Base-by-base conservation (phyloP, 371 early-diverging fungal genomes). In the Dinochytrium kinnereticum region DNA sequence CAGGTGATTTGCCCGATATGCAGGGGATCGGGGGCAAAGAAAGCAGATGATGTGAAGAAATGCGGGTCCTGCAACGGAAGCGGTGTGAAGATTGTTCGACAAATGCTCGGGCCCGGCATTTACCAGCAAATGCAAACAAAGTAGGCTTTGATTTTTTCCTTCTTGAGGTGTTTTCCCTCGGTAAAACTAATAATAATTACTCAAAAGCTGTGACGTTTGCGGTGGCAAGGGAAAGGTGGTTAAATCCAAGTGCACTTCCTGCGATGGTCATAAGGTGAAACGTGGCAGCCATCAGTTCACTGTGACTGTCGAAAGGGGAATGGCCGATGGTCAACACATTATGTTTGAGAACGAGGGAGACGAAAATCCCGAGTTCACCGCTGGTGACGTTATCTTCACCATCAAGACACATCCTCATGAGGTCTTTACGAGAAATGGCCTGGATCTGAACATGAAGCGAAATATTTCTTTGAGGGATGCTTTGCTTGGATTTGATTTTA, bases 1-100 rank as follows among this genome's bases (percentile, higher is more conserved):
- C 96, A 97, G 82, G 87, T 92, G n/a, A 82, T 97, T 15, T 98
- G 99, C 80, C 88, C 93, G 19, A 90, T 94, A 65, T 98, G 99
- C 84, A 87, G 92, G 75, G 99, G 99, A 31, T 88, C 90, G 21
- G 99, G 99, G 28, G 99, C 98, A 0, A 91, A 94, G 69, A 83
- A 85, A 10, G 85, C 90, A 1, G 91, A 94, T 50, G 94, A 97
- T 77, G 90, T 98, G 17, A 87, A 89, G 50, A 93, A 88, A 1
- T 98, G 98, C 81, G 31, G 77, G 15, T 75, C 74, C 0, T 98
- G 98, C 78, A 77, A 85, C 30, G 98, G 98, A 24, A 86, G 86
- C 21, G 98, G 98, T 57, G 82, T 93, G 59, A 87, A 84, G 53
- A 81, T 96, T 17, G 89, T 93, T n/a, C 88, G 91, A 69, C 94